These are phyloP conservation scores for Stagonosporopsis cucurbitacearum DNA, from an alignment of 2,329 filamentous ascomycete genomes.

Conservation along the genomic window DNA sequence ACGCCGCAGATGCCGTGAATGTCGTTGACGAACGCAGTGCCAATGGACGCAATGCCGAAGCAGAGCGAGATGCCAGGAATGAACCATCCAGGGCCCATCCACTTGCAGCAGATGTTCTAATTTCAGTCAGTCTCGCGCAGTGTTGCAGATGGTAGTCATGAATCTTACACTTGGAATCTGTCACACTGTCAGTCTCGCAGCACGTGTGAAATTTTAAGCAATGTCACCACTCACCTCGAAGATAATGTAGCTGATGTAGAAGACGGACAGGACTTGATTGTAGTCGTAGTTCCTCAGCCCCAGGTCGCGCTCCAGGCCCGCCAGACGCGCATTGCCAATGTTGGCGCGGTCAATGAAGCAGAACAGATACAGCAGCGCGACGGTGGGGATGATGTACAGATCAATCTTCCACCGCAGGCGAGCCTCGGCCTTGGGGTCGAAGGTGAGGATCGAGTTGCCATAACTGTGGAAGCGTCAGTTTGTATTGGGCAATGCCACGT, in stretches of 20 bases:
- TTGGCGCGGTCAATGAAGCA: slow-evolving; percentile 79
- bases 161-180: slow-evolving; percentile 62
- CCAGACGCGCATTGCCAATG: slow-evolving; percentile 73
- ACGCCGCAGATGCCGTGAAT: slow-evolving; percentile 63
- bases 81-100: slow-evolving; percentile 74
- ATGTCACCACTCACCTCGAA: slow-evolving; percentile 52
- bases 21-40: slow-evolving; percentile 69
- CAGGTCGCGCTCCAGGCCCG: slow-evolving; percentile 69
- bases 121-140: not conserved
- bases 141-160: not conserved
- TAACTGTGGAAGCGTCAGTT: slow-evolving; percentile 36
- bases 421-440: slow-evolving; percentile 64
- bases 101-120: slow-evolving; percentile 61
- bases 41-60: slow-evolving; percentile 69
- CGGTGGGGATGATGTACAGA: slow-evolving; percentile 68
- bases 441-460: slow-evolving; percentile 45
- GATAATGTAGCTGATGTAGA: slow-evolving; percentile 74
- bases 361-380: slow-evolving; percentile 71
- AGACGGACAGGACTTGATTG: slow-evolving; percentile 70
- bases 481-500: not conserved
- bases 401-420: slow-evolving; percentile 70
- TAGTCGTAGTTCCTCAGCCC: slow-evolving; percentile 68
- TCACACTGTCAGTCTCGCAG: slow-evolving; percentile 50
- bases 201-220: slow-evolving; percentile 53
- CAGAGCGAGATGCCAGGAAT: slow-evolving; percentile 67